Conservation (phyloP, 2,329 filamentous ascomycete species). For the Ophioceras dolichostomum region DNA sequence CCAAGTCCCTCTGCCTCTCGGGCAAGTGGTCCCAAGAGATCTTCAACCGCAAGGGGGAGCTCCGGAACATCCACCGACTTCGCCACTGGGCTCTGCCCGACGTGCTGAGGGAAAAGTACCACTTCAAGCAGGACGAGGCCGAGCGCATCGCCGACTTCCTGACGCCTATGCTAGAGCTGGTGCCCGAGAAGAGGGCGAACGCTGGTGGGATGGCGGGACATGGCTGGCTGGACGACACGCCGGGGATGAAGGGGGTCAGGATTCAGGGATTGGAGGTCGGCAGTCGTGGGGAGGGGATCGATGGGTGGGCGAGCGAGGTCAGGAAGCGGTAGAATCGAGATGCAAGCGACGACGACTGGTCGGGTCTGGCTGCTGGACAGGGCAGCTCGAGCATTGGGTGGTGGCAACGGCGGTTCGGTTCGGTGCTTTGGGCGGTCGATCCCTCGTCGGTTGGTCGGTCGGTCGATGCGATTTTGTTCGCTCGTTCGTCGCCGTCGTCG, state of each 20-base stretch:
- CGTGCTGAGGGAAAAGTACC: constrained; percentile 91
- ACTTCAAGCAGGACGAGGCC: constrained; percentile 74
- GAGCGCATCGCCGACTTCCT: constrained; percentile 72
- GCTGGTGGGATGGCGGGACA: constrained; percentile 91
- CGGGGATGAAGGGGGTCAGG: constrained; percentile 73
- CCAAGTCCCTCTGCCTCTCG: constrained; percentile 78
- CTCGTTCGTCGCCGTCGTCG: no score
- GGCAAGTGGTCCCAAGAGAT: constrained; percentile 99
- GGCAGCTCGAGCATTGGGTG: no score
- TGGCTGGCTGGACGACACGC: constrained; percentile 69
- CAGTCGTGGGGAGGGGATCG: constrained; percentile 79
- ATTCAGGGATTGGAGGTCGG: constrained; percentile 66
- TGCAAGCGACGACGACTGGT: no score
- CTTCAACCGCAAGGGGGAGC: constrained; percentile 93
- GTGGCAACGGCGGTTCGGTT: no score
- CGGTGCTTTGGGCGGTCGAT: no score
- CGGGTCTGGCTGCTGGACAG: no score
- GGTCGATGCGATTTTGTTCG: no score
- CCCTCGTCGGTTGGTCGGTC: no score
- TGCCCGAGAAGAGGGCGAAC: constrained; percentile 82
- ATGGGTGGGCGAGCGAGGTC: constrained; percentile 84
- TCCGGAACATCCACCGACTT: constrained; percentile 92
- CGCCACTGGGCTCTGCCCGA: constrained; percentile 93
- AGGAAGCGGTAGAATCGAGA: constrained; percentile 70
- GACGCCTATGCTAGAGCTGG: constrained; percentile 78